Evolutionary conservation across 1,139 yeast species (phyloP).

Genomic region (Candida smagusa): DNA sequence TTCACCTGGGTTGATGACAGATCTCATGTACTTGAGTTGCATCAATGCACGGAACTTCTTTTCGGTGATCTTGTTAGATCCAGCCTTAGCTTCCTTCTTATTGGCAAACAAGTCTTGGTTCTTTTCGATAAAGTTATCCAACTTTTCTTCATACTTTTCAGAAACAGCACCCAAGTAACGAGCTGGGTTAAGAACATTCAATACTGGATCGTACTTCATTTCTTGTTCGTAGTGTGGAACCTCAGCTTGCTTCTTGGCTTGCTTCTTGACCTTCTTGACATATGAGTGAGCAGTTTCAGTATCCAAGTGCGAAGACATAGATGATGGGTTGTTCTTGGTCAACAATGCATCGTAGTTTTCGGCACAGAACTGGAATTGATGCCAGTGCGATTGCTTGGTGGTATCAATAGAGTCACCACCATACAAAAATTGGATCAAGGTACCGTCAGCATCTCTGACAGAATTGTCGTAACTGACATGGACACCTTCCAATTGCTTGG

Average conservation of each 20-base stretch:
- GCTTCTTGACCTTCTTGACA: conserved; percentile 78
- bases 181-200: conserved; percentile 82
- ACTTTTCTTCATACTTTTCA: conserved; percentile 77
- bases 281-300: conserved; percentile 78
- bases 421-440: conserved; percentile 88
- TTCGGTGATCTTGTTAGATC: conserved; percentile 57
- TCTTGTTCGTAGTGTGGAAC: conserved; percentile 63
- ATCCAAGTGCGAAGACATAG: conserved; percentile 68
- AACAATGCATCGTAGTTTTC: conserved; percentile 87
- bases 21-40: conserved; percentile 98
- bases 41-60: conserved; percentile 93
- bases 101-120: conserved; percentile 55
- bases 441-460: conserved; percentile 94
- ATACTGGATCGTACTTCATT: conserved; percentile 81
- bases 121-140: conserved; percentile 64
- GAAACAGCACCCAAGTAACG: conserved; percentile 91
- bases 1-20: conserved; percentile 93
- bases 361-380: conserved; percentile 87
- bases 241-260: conserved; percentile 60
- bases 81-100: conserved; percentile 45
- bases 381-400: conserved; percentile 90
- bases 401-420: conserved; percentile 98
- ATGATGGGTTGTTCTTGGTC: conserved; percentile 84
- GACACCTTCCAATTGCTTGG: conserved; percentile 97
- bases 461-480: conserved; percentile 92